phyloP scores from a whole-genome alignment of 2,329 filamentous ascomycete species.

The Teratosphaeria gauchensis region DNA sequence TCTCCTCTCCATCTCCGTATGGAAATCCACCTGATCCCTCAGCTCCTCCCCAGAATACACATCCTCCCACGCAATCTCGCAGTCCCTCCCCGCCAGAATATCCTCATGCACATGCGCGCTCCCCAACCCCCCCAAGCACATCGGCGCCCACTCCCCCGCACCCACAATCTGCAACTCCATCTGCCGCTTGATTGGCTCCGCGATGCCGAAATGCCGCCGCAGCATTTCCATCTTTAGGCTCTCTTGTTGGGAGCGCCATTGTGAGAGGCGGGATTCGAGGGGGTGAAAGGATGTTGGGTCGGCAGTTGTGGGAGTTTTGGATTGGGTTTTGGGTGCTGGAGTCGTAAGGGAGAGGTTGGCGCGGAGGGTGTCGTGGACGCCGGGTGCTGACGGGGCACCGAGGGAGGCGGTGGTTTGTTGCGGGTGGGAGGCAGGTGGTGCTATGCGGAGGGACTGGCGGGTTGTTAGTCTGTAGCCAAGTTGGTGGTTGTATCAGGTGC shows the following conservation, averaged over 20 bases:
- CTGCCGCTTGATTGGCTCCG: conserved; percentile 79
- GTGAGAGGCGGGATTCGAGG: conserved; percentile 77
- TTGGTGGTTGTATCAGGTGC: not conserved
- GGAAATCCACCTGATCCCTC: conserved; percentile 58
- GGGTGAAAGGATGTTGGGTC: conserved; percentile 66
- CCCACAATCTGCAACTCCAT: conserved; percentile 91
- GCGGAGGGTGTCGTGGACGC: conserved; percentile 88
- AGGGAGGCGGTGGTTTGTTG: conserved; percentile 38
- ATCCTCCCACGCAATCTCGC: conserved; percentile 82
- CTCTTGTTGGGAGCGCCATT: conserved; percentile 87
- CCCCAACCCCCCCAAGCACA: conserved; percentile 51
- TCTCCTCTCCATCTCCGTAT: conserved; percentile 90
- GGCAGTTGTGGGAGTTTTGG: conserved; percentile 28
- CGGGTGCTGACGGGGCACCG: conserved; percentile 80
- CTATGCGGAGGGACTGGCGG: conserved; percentile 61
- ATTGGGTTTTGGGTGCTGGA: conserved; percentile 38
- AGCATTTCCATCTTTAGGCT: conserved; percentile 78
- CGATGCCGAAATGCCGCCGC: conserved; percentile 79
- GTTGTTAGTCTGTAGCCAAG: conserved; percentile 17
- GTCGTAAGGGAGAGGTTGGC: conserved; percentile 57
- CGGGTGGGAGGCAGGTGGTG: conserved; percentile 59
- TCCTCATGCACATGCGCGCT: conserved; percentile 72
- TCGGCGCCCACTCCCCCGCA: conserved; percentile 70
- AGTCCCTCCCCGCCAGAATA: conserved; percentile 71
- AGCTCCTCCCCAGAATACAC: conserved; percentile 70